Evolutionary conservation across 139 green algal genomes (phyloP).

Genomic region (Trebouxia sp.): DNA sequence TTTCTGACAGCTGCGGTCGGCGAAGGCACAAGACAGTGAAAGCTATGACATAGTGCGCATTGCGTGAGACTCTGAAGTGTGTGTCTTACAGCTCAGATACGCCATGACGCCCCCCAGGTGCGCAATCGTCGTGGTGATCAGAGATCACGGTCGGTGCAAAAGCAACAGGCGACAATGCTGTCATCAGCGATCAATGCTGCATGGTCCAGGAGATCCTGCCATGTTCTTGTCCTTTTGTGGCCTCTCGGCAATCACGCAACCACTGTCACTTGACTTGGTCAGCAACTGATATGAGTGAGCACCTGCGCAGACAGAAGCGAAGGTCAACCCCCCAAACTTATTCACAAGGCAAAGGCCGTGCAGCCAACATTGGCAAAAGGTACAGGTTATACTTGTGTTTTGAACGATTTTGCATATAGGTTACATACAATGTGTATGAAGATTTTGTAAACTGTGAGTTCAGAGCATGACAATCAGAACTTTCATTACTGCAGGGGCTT

Average conservation of each 20-base stretch:
- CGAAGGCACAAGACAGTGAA: too few species aligned
- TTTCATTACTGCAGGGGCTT: constrained; percentile 53
- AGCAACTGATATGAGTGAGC: neutral
- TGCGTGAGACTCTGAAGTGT: too few species aligned
- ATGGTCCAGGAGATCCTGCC: too few species aligned
- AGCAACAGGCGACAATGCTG: too few species aligned
- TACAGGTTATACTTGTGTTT: neutral
- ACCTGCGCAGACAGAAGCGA: neutral
- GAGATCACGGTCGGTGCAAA: too few species aligned
- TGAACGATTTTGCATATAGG: neutral
- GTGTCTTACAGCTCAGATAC: too few species aligned
- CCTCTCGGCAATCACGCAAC: too few species aligned
- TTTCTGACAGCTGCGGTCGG: too few species aligned
- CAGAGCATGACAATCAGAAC: neutral
- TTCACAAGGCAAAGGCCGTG: constrained; percentile 6
- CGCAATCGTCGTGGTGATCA: neutral
- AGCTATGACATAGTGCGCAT: neutral
- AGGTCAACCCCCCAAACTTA: constrained; percentile 1
- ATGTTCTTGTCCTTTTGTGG: too few species aligned
- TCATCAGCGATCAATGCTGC: too few species aligned
- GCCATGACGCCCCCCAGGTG: constrained; percentile 12
- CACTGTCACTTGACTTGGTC: neutral
- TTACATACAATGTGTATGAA: neutral
- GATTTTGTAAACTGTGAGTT: too few species aligned
- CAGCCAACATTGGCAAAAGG: constrained; percentile 16